phyloP scores from a whole-genome alignment of 805 yeast genomes.

The Monosporozyma aquatica region DNA sequence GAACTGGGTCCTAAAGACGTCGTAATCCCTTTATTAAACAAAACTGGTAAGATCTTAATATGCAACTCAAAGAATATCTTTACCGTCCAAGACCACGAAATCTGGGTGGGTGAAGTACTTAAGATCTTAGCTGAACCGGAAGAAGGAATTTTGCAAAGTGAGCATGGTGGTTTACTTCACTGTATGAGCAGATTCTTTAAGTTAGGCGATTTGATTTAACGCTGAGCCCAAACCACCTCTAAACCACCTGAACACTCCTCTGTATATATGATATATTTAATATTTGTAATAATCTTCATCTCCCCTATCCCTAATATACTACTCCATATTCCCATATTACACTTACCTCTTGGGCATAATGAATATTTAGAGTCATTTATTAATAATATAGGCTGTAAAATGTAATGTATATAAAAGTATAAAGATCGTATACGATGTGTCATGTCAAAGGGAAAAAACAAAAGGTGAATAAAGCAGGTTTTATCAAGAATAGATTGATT shows the following conservation, averaged over 20 bases:
- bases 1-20: too few species aligned
- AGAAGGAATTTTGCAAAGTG: conserved; percentile 10
- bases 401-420: too few species aligned
- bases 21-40: conserved; percentile 45
- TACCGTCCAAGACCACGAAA: conserved; percentile 73
- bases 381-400: too few species aligned
- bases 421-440: too few species aligned
- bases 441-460: too few species aligned
- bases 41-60: conserved; percentile 52
- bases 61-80: conserved; percentile 49
- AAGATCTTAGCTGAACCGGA: conserved; percentile 36
- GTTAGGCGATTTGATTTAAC: conserved; percentile 28
- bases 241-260: neutral
- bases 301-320: too few species aligned
- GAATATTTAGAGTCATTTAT: too few species aligned
- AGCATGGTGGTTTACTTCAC: conserved; percentile 53
- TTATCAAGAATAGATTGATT: conserved; percentile 27
- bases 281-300: too few species aligned
- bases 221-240: too few species aligned
- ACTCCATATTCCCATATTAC: too few species aligned
- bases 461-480: too few species aligned
- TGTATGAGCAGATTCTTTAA: conserved; percentile 54
- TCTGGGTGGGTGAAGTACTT: conserved; percentile 75
- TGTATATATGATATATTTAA: neutral
- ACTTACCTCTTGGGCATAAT: too few species aligned